Conservation (phyloP, 352 stramenopile genomes). For the Phytophthora sansomeana region DNA sequence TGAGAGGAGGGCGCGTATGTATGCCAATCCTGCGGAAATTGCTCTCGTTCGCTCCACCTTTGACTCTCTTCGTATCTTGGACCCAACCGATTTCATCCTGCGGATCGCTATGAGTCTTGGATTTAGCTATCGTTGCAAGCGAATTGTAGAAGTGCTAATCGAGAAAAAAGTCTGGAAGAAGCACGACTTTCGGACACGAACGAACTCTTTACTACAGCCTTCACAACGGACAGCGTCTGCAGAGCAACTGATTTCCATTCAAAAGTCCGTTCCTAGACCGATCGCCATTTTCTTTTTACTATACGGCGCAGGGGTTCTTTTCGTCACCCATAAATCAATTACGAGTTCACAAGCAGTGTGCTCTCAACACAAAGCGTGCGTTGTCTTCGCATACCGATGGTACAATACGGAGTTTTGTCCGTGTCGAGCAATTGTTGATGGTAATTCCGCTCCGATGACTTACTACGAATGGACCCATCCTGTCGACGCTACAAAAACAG, state of each 20-base stretch:
- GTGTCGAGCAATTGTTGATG: constrained; percentile 40
- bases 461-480: constrained; percentile 42
- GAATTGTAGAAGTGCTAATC: constrained; percentile 40
- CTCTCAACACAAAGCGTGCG: constrained; percentile 29
- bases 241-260: background rate
- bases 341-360: constrained; percentile 21
- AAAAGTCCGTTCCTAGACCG: constrained; percentile 2
- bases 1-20: constrained; percentile 41
- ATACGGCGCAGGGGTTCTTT: constrained; percentile 16
- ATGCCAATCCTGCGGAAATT: constrained; percentile 38
- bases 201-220: too few species aligned
- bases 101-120: constrained; percentile 43
- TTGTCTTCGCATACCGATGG: constrained; percentile 39
- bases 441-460: constrained; percentile 21
- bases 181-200: too few species aligned
- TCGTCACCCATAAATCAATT: constrained; percentile 16
- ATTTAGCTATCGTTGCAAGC: constrained; percentile 46
- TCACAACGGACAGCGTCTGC: too few species aligned
- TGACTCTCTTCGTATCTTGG: constrained; percentile 42
- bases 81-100: constrained; percentile 31
- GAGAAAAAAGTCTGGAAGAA: background rate
- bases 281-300: constrained; percentile 17
- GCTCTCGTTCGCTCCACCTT: constrained; percentile 37
- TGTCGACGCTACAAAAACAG: constrained; percentile 23
- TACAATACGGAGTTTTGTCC: constrained; percentile 20